phyloP scores from a whole-genome alignment of 2,329 filamentous ascomycete genomes.

The Verticillium dahliae region DNA sequence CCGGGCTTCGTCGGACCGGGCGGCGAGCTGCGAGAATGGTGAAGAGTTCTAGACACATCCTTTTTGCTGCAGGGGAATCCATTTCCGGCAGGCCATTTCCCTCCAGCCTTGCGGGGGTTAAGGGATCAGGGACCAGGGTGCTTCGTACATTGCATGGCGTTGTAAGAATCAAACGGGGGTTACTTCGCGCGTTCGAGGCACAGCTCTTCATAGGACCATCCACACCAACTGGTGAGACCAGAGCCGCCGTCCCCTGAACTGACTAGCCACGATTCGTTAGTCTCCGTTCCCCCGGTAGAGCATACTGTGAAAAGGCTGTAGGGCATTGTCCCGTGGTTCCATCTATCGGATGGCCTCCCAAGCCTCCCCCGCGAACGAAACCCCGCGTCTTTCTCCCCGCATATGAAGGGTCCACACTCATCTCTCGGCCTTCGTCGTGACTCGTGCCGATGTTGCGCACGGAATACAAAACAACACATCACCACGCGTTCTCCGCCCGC shows the following conservation, averaged over 20 bases:
- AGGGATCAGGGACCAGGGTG: too few relatives aligned
- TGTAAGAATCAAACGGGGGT: too few relatives aligned
- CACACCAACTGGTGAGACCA: background rate
- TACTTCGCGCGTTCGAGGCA: too few relatives aligned
- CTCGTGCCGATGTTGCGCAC: background rate
- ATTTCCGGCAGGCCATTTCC: too few relatives aligned
- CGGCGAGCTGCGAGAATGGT: constrained; percentile 64
- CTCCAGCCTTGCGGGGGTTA: too few relatives aligned
- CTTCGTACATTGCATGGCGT: too few relatives aligned
- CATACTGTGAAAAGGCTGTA: background rate
- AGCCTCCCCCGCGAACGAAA: background rate
- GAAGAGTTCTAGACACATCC: constrained; percentile 9
- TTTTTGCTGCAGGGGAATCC: too few relatives aligned
- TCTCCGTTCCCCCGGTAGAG: background rate
- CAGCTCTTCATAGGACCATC: too few relatives aligned
- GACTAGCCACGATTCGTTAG: background rate
- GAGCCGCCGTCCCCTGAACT: background rate
- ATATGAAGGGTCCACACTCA: background rate
- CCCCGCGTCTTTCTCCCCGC: background rate
- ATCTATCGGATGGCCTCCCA: background rate
- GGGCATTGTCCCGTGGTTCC: background rate
- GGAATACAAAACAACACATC: background rate
- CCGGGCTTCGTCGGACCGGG: constrained; percentile 64
- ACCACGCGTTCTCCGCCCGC: background rate
- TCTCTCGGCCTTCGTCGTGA: background rate